A percentile compares a stretch with the other conserved stretches of the same genome.
phyloP scores from a whole-genome alignment of 768 basidiomycete genomes.

The Tricholoma matsutake region DNA sequence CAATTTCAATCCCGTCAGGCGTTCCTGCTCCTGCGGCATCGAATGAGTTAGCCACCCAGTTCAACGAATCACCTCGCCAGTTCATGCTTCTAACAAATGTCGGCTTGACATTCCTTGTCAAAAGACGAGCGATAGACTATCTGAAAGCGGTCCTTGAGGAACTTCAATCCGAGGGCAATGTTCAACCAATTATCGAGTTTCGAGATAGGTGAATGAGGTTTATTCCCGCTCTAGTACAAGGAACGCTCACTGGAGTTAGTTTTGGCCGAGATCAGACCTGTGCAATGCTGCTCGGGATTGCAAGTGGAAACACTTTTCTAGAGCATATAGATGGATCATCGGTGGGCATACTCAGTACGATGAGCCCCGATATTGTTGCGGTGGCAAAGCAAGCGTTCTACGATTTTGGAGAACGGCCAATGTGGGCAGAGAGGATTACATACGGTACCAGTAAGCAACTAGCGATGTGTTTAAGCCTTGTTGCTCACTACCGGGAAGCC shows the following conservation, averaged over 20 bases:
- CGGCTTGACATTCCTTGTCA: conserved; percentile 76
- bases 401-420: conserved; percentile 80
- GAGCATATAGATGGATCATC: conserved; percentile 50
- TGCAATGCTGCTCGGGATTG: conserved; percentile 85
- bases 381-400: conserved; percentile 86
- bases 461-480: conserved; percentile 2
- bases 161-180: conserved; percentile 69
- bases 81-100: conserved; percentile 89
- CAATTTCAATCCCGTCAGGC: conserved; percentile 29
- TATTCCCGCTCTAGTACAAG: background rate
- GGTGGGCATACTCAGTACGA: conserved; percentile 44
- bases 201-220: conserved; percentile 59
- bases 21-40: conserved; percentile 53
- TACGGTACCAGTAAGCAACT: conserved; percentile 64
- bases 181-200: conserved; percentile 80
- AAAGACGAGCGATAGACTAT: conserved; percentile 83
- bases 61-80: conserved; percentile 67
- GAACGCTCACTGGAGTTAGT: conserved; percentile 36
- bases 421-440: conserved; percentile 74
- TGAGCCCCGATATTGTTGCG: conserved; percentile 60
- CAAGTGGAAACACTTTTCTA: conserved; percentile 80
- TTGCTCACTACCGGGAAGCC: conserved; percentile 31
- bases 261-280: conserved; percentile 92
- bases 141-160: conserved; percentile 80
- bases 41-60: conserved; percentile 83